A percentile compares a stretch with the other conserved stretches of the same genome.
phyloP scores from a whole-genome alignment of 495 filamentous ascomycete species.

The Penicillium pulvis region DNA sequence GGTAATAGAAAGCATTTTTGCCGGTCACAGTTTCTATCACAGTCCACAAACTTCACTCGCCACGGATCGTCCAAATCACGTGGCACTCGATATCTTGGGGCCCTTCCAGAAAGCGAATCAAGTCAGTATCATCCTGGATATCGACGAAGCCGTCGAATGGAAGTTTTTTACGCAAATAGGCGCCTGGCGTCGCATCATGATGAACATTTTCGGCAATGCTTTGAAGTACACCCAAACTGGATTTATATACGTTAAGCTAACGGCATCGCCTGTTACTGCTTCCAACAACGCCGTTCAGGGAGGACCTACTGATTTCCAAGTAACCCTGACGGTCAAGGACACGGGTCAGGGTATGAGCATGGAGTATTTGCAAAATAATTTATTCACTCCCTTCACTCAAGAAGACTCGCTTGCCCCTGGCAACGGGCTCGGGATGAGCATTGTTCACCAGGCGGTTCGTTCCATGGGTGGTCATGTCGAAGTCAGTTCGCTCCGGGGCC shows the following conservation, averaged over 20 bases:
- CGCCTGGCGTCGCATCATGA: constrained; percentile 54
- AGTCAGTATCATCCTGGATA: constrained; percentile 56
- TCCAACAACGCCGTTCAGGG: constrained; percentile 37
- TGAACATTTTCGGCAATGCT: constrained; percentile 50
- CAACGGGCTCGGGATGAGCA: constrained; percentile 66
- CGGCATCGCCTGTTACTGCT: constrained; percentile 13
- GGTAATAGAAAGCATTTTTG: constrained; percentile 59
- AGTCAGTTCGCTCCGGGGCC: constrained; percentile 20
- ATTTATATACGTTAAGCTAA: constrained; percentile 34
- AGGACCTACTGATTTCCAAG: not conserved
- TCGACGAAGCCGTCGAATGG: constrained; percentile 52
- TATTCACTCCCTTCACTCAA: constrained; percentile 71
- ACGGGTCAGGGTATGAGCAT: constrained; percentile 66
- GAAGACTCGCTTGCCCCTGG: constrained; percentile 64
- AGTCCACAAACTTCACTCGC: constrained; percentile 2
- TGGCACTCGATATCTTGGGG: too few relatives aligned
- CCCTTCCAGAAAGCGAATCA: constrained; percentile 3
- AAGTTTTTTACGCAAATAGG: constrained; percentile 60
- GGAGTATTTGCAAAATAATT: constrained; percentile 52
- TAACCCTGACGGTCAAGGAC: constrained; percentile 32
- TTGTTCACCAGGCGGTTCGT: constrained; percentile 30
- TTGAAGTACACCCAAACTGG: constrained; percentile 46
- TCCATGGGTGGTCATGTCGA: constrained; percentile 32
- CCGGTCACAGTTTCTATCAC: constrained; percentile 43
- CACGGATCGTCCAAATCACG: too few relatives aligned